Conservation (phyloP, 768 basidiomycete species). For the Mycena polygramma region DNA sequence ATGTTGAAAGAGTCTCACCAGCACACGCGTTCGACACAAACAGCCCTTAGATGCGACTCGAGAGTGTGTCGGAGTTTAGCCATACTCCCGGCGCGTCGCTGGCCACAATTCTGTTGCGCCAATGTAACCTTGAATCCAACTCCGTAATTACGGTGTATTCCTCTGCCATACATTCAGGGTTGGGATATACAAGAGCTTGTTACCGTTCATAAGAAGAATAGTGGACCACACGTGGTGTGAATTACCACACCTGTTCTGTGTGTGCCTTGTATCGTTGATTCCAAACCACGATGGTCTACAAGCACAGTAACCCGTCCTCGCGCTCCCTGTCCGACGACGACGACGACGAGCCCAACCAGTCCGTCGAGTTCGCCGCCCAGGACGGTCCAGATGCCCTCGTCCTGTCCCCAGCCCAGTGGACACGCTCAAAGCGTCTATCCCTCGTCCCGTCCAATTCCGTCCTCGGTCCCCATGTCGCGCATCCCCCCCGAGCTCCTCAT, state of each 20-base stretch:
- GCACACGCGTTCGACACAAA: too few species aligned
- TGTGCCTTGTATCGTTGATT: slow-evolving; percentile 29
- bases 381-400: slow-evolving; percentile 57
- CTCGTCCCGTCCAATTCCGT: slow-evolving; percentile 42
- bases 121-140: too few species aligned
- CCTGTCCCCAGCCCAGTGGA: slow-evolving; percentile 79
- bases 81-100: too few species aligned
- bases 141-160: too few species aligned
- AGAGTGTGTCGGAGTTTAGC: too few species aligned
- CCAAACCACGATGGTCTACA: slow-evolving; percentile 59
- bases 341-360: slow-evolving; percentile 65
- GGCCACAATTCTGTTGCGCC: too few species aligned
- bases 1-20: too few species aligned
- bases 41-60: too few species aligned
- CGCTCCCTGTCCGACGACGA: slow-evolving; percentile 86
- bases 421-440: slow-evolving; percentile 49
- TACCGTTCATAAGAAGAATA: not conserved
- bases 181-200: too few species aligned
- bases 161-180: too few species aligned
- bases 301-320: slow-evolving; percentile 75
- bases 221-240: not conserved
- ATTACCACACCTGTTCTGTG: too few species aligned
- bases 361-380: slow-evolving; percentile 63
- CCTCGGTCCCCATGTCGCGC: slow-evolving; percentile 70
- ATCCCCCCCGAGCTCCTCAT: slow-evolving; percentile 94